Percentiles rank a stretch among this genome's conserved stretches.
These are phyloP conservation scores for Globisporangium iwayamae DNA, from an alignment of 352 stramenopile genomes.

Conservation along the genomic window DNA sequence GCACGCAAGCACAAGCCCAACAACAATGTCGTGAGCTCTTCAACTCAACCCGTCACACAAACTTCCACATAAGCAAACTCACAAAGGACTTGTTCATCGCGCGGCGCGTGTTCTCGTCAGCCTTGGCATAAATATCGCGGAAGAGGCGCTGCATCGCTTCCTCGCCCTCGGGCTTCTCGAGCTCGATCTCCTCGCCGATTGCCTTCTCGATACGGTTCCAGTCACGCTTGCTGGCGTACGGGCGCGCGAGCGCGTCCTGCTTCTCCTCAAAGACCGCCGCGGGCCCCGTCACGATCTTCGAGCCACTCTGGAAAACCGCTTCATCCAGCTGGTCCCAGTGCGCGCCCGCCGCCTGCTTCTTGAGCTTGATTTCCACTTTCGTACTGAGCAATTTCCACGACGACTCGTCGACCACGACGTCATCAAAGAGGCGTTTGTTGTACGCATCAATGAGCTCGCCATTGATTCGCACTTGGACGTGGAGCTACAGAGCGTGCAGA, in stretches of 20 bases:
- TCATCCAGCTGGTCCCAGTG: conserved; percentile 81
- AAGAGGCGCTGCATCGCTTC: conserved; percentile 92
- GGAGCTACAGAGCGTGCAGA: conserved; percentile 20
- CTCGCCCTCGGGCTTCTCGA: conserved; percentile 89
- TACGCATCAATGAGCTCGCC: conserved; percentile 56
- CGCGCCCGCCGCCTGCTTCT: conserved; percentile 52
- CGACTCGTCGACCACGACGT: conserved; percentile 53
- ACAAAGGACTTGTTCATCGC: conserved; percentile 94
- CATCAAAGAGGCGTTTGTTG: conserved; percentile 66
- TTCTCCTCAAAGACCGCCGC: conserved; percentile 66
- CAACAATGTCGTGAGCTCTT: background rate
- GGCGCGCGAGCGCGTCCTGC: conserved; percentile 37
- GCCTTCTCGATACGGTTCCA: conserved; percentile 87
- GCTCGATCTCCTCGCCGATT: conserved; percentile 76
- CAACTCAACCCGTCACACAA: background rate
- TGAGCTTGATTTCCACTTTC: conserved; percentile 85
- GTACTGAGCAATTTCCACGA: conserved; percentile 55
- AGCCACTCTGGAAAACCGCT: conserved; percentile 35
- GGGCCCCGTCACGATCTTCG: conserved; percentile 45
- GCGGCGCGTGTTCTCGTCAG: conserved; percentile 85
- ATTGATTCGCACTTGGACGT: conserved; percentile 47
- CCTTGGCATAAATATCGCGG: conserved; percentile 91
- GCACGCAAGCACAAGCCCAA: background rate
- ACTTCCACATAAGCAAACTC: conserved; percentile 12
- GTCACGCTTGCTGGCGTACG: conserved; percentile 83